Base-by-base conservation (phyloP, 2,329 filamentous ascomycete species). In the Furcasterigmium sp. region DNA sequence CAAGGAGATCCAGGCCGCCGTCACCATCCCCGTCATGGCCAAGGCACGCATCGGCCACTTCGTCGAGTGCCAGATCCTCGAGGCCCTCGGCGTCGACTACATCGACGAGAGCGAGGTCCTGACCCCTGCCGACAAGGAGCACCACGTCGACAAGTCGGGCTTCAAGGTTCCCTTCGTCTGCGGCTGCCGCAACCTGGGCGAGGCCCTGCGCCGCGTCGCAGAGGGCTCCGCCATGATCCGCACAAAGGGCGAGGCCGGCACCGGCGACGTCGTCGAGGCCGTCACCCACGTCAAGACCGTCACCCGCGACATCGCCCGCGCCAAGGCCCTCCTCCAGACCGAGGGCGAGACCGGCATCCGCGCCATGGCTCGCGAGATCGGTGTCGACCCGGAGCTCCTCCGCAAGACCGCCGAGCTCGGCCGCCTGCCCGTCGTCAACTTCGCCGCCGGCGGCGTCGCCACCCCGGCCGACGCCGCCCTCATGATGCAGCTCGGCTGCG, bases 211-310 rank as follows among this genome's bases (percentile, higher is more conserved):
- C 44, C 80, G 93, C 50, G 90, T 98, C 59, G 80, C 82, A 50
- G 93, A 97, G 72, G 93, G 93, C 51, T 93, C 93, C 9, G 91
- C 91, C 58, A 97, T 98, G 91, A 96, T 98, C 69, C 84, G 93
- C 57, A 98, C 93, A 52, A 98, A 97, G 76, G 93, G 93, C 52
- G 93, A 98, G 72, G 93, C 93, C 29, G 93, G 93, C 50, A 97
- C 93, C 1, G 93, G 93, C 50, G 93, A 98, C 63, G 89, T 98
- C 41, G 87, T 97, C 56, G 91, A 97, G 73, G 93, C 93, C 17
- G 91, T 97, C 39, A 84, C 86, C 60, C 93, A 98, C 76, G 95
- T 96, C 81, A 87, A 93, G 60, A 89, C 87, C 10, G 86, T 97
- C 51, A 93, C 85, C 61, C 68, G 72, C 18, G 84, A 97, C 58